Evolutionary conservation across 805 yeast species (phyloP).

Genomic region (Blastobotrys muscicola): DNA sequence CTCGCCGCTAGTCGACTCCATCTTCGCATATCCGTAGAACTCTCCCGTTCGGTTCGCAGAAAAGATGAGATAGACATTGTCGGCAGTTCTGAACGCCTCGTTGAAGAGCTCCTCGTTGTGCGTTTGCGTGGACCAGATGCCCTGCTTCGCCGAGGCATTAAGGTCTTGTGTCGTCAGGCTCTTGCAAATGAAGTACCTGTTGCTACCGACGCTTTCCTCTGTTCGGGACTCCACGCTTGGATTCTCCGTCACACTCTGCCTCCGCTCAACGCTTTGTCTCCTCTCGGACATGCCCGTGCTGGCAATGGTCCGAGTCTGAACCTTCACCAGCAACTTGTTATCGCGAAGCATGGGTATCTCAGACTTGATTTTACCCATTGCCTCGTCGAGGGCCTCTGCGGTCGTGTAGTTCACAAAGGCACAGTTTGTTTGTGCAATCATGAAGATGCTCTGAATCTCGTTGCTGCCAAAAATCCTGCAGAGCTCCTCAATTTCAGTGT

Average conservation of each 20-base stretch:
- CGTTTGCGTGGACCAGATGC: slow-evolving; percentile 33
- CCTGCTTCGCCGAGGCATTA: slow-evolving; percentile 25
- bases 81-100: slow-evolving; percentile 26
- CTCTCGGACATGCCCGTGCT: neutral
- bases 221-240: neutral
- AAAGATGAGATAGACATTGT: slow-evolving; percentile 31
- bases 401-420: slow-evolving; percentile 33
- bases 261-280: neutral
- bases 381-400: slow-evolving; percentile 25
- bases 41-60: slow-evolving; percentile 34
- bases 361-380: slow-evolving; percentile 19
- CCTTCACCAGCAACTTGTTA: slow-evolving; percentile 26
- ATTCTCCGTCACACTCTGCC: neutral
- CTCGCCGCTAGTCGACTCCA: slow-evolving; percentile 14
- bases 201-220: slow-evolving; percentile 2
- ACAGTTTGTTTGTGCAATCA: slow-evolving; percentile 33
- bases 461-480: slow-evolving; percentile 30
- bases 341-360: slow-evolving; percentile 21
- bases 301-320: neutral
- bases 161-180: slow-evolving; percentile 31
- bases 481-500: slow-evolving; percentile 28
- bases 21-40: slow-evolving; percentile 33
- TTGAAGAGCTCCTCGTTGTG: slow-evolving; percentile 32
- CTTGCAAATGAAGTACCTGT: slow-evolving; percentile 32
- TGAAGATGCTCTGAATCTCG: slow-evolving; percentile 29